A percentile compares a stretch with the other conserved stretches of the same genome.
Conservation (phyloP, 371 early-diverging fungal genomes). For the Mortierella sp. region DNA sequence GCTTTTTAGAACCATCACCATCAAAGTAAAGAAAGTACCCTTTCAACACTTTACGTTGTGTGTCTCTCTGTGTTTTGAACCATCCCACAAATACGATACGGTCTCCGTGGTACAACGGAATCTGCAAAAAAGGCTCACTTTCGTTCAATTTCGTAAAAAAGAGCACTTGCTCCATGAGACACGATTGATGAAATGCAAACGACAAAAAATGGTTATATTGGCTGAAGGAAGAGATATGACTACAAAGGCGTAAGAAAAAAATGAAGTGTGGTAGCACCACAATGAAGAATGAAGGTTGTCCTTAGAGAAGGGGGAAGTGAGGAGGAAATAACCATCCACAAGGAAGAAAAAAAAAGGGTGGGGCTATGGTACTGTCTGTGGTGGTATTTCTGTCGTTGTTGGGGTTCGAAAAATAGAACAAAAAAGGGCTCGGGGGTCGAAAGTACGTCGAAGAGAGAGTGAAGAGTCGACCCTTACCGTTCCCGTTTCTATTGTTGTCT, state of each 20-base stretch:
- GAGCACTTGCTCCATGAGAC: conserved; percentile 2
- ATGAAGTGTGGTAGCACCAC: background rate
- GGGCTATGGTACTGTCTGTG: background rate
- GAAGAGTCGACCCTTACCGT: background rate
- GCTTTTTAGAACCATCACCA: background rate
- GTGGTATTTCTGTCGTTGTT: background rate
- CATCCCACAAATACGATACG: background rate
- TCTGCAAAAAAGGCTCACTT: background rate
- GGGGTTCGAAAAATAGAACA: background rate
- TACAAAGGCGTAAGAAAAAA: conserved; percentile 12
- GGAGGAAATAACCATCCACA: background rate
- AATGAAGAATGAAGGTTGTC: background rate
- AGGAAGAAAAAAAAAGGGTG: background rate
- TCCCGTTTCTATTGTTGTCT: background rate
- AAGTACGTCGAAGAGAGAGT: background rate
- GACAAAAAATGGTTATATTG: conserved; percentile 2
- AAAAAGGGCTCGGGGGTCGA: conserved; percentile 1
- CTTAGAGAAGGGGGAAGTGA: background rate
- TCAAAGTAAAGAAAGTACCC: background rate
- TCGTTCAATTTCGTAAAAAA: background rate
- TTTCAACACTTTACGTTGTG: background rate
- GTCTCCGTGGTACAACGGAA: background rate
- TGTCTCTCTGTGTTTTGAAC: background rate
- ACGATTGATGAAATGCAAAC: background rate
- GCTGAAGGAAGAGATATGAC: conserved; percentile 15